phyloP scores from a whole-genome alignment of 2,329 filamentous ascomycete genomes.

The Diaporthe humulicola region DNA sequence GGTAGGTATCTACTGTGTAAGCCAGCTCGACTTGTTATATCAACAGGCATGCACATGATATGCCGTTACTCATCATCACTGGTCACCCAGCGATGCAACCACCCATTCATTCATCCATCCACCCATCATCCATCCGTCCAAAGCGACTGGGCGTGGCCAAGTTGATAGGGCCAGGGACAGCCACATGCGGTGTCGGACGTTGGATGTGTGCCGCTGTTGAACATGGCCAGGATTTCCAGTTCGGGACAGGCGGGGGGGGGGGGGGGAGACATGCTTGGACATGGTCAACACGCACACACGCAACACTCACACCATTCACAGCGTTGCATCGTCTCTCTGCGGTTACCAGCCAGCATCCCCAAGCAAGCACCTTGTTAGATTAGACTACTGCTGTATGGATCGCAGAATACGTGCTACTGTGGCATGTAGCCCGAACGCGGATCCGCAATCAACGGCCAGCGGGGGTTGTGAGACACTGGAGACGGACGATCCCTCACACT shows the following conservation, averaged over 20 bases:
- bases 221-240: slow-evolving; percentile 13
- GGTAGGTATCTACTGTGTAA: too few species aligned
- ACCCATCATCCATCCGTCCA: neutral
- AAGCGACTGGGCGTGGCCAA: neutral
- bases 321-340: slow-evolving; percentile 16
- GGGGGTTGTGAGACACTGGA: slow-evolving; percentile 21
- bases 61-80: neutral
- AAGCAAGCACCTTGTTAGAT: neutral
- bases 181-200: slow-evolving; percentile 25
- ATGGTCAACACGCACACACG: neutral
- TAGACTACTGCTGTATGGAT: neutral
- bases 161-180: neutral
- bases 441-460: slow-evolving; percentile 31
- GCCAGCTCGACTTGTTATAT: neutral
- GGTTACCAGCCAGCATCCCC: neutral
- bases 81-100: neutral
- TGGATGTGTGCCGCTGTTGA: slow-evolving; percentile 1
- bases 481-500: neutral
- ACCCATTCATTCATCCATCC: neutral
- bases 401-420: neutral
- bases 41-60: neutral
- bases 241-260: slow-evolving; percentile 29
- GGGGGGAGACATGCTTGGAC: too few species aligned
- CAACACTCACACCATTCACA: neutral
- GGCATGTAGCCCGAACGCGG: slow-evolving; percentile 10